phyloP scores from a whole-genome alignment of 495 filamentous ascomycete species.

The Penicillium robsamsonii region DNA sequence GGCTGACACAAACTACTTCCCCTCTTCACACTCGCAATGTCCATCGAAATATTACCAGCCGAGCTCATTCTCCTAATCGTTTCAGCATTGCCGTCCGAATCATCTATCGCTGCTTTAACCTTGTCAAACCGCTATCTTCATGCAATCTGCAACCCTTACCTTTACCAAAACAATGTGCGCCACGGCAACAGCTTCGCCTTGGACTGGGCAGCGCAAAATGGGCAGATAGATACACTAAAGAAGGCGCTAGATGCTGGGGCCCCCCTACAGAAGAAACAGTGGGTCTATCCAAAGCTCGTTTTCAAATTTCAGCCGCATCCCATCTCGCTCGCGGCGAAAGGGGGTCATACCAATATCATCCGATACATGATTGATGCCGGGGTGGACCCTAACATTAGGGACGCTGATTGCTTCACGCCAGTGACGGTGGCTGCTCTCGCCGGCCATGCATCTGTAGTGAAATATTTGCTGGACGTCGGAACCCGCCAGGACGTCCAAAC shows the following conservation, averaged over 20 bases:
- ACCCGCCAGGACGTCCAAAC: too few relatives aligned
- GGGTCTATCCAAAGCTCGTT: too few relatives aligned
- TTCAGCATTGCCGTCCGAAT: not conserved
- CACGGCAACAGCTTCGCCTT: not conserved
- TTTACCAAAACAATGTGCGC: not conserved
- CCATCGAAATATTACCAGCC: not conserved
- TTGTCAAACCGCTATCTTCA: not conserved
- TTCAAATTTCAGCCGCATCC: too few relatives aligned
- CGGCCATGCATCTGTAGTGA: too few relatives aligned
- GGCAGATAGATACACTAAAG: not conserved
- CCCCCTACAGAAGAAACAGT: too few relatives aligned
- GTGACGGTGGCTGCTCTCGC: too few relatives aligned
- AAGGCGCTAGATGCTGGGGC: not conserved
- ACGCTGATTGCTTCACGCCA: too few relatives aligned
- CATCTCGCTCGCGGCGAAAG: not conserved
- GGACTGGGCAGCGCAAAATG: not conserved
- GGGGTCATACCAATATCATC: not conserved
- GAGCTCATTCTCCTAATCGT: too few relatives aligned
- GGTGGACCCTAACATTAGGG: too few relatives aligned
- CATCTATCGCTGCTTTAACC: not conserved
- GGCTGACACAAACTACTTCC: too few relatives aligned
- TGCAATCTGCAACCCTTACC: not conserved
- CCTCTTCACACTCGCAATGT: not conserved
- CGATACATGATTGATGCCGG: too few relatives aligned
- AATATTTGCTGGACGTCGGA: too few relatives aligned